These are phyloP conservation scores for Suhomyces anneliseae DNA, from an alignment of 1,139 yeast species.

Conservation along the genomic window DNA sequence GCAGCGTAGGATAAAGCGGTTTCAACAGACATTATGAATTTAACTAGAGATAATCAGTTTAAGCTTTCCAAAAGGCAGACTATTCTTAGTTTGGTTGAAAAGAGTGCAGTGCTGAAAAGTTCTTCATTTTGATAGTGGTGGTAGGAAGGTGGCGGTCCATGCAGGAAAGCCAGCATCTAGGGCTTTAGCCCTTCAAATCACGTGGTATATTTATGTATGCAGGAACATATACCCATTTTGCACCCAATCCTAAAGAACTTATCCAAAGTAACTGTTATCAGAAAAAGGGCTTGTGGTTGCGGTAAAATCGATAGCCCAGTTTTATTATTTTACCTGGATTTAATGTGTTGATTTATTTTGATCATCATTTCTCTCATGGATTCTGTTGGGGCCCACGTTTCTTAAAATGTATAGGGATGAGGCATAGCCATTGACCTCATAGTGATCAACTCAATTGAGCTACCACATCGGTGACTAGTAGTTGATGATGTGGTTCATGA, in stretches of 20 bases:
- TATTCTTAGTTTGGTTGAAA: constrained; percentile 22
- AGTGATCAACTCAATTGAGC: no score
- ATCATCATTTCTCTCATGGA: no score
- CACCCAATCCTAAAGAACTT: not conserved
- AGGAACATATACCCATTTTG: not conserved
- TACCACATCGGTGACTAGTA: no score
- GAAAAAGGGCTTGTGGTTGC: no score
- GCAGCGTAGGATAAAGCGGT: constrained; percentile 87
- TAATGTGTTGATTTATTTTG: no score
- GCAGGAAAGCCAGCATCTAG: constrained; percentile 7
- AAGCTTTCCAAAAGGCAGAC: constrained; percentile 27
- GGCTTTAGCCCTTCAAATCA: constrained; percentile 7
- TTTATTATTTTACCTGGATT: no score
- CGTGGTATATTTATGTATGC: constrained; percentile 2
- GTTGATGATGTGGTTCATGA: no score
- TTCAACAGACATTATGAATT: constrained; percentile 49
- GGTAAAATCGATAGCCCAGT: no score
- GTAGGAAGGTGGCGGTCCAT: constrained; percentile 1
- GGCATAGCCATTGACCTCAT: no score
- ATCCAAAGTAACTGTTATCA: not conserved
- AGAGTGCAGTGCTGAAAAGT: constrained; percentile 9
- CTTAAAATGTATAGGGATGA: no score
- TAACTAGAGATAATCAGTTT: constrained; percentile 29
- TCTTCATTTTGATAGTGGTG: constrained; percentile 5
- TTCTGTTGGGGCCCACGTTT: no score